Percentiles rank a stretch among this genome's conserved stretches.
These are phyloP conservation scores for Sporothrix curviconia DNA, from an alignment of 2,329 filamentous ascomycete species.

Conservation along the genomic window DNA sequence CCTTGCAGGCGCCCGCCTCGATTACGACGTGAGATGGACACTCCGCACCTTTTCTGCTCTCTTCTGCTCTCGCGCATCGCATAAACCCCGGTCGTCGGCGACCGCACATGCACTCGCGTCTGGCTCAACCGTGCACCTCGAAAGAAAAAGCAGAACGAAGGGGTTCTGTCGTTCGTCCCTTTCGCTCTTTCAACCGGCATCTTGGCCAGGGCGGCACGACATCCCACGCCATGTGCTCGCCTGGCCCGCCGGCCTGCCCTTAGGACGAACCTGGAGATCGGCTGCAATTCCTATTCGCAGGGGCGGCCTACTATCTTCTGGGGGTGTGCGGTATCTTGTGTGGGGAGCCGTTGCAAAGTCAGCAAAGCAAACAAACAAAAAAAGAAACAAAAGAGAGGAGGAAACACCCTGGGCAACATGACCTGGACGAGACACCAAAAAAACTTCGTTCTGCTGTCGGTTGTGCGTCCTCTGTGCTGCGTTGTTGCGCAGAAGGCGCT, in stretches of 20 bases:
- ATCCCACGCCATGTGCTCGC: slow-evolving; percentile 11
- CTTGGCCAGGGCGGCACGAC: slow-evolving; percentile 13
- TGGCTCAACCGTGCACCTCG: not conserved
- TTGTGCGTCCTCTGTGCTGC: too few species aligned
- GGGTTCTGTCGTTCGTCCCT: too few species aligned
- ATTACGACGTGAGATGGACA: too few species aligned
- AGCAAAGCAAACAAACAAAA: not conserved
- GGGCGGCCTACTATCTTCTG: slow-evolving; percentile 15
- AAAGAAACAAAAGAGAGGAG: too few species aligned
- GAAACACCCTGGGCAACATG: too few species aligned
- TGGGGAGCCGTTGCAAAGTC: slow-evolving; percentile 11
- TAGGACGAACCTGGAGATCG: slow-evolving; percentile 19
- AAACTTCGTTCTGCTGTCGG: too few species aligned
- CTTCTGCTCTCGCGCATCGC: not conserved
- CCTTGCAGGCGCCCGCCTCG: too few species aligned
- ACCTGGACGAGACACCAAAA: too few species aligned
- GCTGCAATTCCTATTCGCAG: slow-evolving; percentile 17
- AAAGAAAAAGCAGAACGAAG: not conserved
- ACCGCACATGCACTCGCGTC: not conserved
- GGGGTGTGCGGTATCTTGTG: slow-evolving; percentile 12
- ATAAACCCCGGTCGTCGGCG: not conserved
- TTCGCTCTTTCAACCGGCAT: not conserved
- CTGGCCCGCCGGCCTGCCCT: slow-evolving; percentile 3
- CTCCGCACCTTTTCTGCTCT: not conserved
- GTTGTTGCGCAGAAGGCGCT: too few species aligned